A percentile compares a stretch with the other conserved stretches of the same genome.
phyloP scores from a whole-genome alignment of 2,329 filamentous ascomycete genomes.

The Botrytis fabae region DNA sequence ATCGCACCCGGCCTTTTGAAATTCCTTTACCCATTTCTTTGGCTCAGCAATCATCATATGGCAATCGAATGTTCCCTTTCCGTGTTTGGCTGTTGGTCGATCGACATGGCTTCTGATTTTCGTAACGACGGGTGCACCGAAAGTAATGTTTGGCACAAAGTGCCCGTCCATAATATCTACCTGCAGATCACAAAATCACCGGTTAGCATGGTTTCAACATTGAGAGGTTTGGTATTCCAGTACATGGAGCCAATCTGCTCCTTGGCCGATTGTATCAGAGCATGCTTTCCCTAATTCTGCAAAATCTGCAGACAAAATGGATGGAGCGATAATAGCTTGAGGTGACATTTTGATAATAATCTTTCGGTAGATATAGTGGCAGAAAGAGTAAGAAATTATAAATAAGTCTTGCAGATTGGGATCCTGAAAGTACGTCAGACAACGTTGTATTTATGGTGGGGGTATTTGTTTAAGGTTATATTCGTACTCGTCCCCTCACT shows the following conservation, averaged over 20 bases:
- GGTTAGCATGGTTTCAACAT: background rate
- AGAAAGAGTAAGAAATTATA: background rate
- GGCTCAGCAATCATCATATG: slow-evolving; percentile 99
- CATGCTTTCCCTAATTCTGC: slow-evolving; percentile 84
- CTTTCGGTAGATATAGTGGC: slow-evolving; percentile 12
- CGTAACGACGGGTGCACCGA: slow-evolving; percentile 90
- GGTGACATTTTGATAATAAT: slow-evolving; percentile 66
- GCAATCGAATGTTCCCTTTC: slow-evolving; percentile 94
- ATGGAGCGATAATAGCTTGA: slow-evolving; percentile 91
- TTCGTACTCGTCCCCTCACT: background rate
- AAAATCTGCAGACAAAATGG: slow-evolving; percentile 98
- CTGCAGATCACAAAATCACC: slow-evolving; percentile 5
- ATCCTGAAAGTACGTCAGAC: background rate
- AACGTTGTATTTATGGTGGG: background rate
- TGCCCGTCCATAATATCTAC: slow-evolving; percentile 99
- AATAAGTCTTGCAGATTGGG: background rate
- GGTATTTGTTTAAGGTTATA: background rate
- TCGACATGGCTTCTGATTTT: slow-evolving; percentile 89
- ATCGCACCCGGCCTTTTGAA: slow-evolving; percentile 90
- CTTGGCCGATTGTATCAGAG: slow-evolving; percentile 77
- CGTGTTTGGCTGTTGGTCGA: slow-evolving; percentile 65
- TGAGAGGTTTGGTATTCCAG: background rate
- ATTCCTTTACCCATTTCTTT: slow-evolving; percentile 97
- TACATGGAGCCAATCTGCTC: slow-evolving; percentile 67
- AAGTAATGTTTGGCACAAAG: slow-evolving; percentile 98